phyloP scores from a whole-genome alignment of 768 basidiomycete genomes.

The Ramaria rubella region DNA sequence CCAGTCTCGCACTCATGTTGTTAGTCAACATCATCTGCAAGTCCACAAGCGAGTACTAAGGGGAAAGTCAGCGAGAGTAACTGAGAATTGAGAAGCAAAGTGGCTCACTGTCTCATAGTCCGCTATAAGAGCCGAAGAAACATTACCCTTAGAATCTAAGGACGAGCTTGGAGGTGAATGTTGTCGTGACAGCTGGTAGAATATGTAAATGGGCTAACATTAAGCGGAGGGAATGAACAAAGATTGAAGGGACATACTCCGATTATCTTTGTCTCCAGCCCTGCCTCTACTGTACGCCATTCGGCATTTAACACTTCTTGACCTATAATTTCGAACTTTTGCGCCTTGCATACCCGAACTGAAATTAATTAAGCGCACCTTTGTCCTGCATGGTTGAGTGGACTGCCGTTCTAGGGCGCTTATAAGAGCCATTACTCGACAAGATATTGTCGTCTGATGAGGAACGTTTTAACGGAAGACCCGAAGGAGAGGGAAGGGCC shows the following conservation, averaged over 20 bases:
- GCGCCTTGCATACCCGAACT: background rate
- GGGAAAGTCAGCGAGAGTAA: background rate
- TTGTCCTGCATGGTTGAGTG: background rate
- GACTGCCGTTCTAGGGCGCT: background rate
- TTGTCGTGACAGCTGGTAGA: background rate
- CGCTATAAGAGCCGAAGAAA: background rate
- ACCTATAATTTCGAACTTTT: background rate
- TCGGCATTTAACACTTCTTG: background rate
- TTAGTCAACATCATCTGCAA: slow-evolving; percentile 5
- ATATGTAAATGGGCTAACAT: background rate
- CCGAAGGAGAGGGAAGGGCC: background rate
- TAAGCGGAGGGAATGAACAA: background rate
- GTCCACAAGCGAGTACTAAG: background rate
- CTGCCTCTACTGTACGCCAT: no score
- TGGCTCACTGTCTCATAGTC: slow-evolving; percentile 4
- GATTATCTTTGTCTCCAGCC: background rate
- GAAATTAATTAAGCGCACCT: background rate
- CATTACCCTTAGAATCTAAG: background rate
- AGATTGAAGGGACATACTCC: background rate
- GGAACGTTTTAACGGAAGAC: background rate
- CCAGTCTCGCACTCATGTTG: slow-evolving; percentile 8
- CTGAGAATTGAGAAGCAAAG: background rate
- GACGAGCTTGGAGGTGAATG: background rate
- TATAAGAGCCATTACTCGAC: background rate
- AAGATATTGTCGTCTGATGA: background rate